Conservation (phyloP, 2,329 filamentous ascomycete species). For the Geosmithia flava region DNA sequence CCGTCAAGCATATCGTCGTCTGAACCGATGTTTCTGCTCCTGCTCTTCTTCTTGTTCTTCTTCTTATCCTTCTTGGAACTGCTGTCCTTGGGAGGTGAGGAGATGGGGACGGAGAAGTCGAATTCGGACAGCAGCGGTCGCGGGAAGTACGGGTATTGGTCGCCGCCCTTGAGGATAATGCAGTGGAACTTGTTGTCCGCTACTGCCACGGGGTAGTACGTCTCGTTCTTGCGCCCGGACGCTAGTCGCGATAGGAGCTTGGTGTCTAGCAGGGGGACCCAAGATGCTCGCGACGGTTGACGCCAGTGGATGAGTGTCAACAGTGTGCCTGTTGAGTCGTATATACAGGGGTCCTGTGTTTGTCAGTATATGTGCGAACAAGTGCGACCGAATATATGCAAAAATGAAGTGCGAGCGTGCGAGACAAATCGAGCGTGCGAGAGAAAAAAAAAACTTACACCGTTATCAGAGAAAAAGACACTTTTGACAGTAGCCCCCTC, state of each 20-base stretch:
- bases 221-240: conserved; percentile 74
- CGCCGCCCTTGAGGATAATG: conserved; percentile 94
- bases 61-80: conserved; percentile 13
- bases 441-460: conserved; percentile 40
- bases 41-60: conserved; percentile 17
- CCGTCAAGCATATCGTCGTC: conserved; percentile 19
- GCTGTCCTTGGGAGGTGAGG: conserved; percentile 30
- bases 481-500: conserved; percentile 61
- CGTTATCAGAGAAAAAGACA: conserved; percentile 84
- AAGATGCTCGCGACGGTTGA: conserved; percentile 68
- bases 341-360: conserved; percentile 78
- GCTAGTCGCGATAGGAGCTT: conserved; percentile 70
- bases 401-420: neutral
- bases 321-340: conserved; percentile 83
- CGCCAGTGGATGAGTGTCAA: conserved; percentile 88
- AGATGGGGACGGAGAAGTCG: conserved; percentile 75
- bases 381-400: no score
- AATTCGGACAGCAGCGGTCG: conserved; percentile 86
- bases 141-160: conserved; percentile 87
- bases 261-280: conserved; percentile 90
- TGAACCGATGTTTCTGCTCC: conserved; percentile 33
- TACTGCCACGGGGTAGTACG: conserved; percentile 91
- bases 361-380: neutral
- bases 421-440: neutral
- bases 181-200: conserved; percentile 90